Percentiles rank a stretch among this genome's conserved stretches.
Evolutionary conservation across 2,329 filamentous ascomycete genomes (phyloP).

Genomic region (Aureobasidium sp.): DNA sequence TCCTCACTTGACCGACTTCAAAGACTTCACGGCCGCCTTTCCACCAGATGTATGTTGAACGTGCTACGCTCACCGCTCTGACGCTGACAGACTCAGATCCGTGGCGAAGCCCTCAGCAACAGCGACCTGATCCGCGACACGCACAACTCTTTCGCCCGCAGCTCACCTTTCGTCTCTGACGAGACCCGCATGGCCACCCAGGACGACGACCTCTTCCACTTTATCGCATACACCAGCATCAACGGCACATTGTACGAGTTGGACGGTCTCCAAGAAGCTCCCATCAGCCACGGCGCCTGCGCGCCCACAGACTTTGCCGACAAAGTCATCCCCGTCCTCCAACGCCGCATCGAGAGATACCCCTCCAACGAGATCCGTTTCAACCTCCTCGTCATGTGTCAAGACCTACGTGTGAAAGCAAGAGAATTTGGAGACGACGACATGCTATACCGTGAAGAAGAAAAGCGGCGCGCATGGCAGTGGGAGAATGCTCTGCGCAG

Average conservation of each 20-base stretch:
- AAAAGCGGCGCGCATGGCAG: conserved; percentile 77
- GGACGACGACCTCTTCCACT: conserved; percentile 91
- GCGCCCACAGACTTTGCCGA: conserved; percentile 63
- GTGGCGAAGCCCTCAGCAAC: conserved; percentile 65
- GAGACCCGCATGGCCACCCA: conserved; percentile 64
- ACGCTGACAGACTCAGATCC: conserved; percentile 41
- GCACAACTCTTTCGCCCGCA: conserved; percentile 85
- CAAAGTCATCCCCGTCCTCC: conserved; percentile 80
- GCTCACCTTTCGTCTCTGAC: conserved; percentile 89
- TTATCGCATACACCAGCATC: conserved; percentile 86
- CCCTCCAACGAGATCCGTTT: conserved; percentile 85
- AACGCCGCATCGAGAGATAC: conserved; percentile 76
- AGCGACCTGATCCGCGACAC: conserved; percentile 53
- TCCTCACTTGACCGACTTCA: conserved; percentile 64
- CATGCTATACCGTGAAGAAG: conserved; percentile 68
- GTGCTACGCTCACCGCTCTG: too few relatives aligned
- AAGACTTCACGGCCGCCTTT: conserved; percentile 79
- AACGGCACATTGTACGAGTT: conserved; percentile 82
- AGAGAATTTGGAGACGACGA: conserved; percentile 77
- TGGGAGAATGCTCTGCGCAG: conserved; percentile 90
- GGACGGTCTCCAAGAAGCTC: conserved; percentile 86
- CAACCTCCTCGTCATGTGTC: conserved; percentile 88
- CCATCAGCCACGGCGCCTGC: conserved; percentile 80
- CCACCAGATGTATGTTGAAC: conserved; percentile 48
- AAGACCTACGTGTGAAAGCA: conserved; percentile 71